These are phyloP conservation scores for Aspergillus kassunensis DNA, from an alignment of 495 filamentous ascomycete species.

Conservation along the genomic window DNA sequence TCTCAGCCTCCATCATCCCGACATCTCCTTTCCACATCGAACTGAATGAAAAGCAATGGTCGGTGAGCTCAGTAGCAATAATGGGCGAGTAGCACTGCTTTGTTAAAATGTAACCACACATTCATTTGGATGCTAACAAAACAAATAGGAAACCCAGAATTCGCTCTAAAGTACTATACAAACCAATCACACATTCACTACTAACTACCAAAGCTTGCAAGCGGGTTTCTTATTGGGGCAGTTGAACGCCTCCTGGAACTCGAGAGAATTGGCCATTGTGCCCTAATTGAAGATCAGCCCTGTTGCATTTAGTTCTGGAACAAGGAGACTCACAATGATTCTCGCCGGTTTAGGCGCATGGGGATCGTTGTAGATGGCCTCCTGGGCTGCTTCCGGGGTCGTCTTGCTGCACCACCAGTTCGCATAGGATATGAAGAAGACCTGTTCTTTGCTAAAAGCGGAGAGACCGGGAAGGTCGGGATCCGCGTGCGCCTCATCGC, in stretches of 20 bases:
- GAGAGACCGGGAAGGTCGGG: conserved; percentile 60
- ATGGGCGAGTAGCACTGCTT: no score
- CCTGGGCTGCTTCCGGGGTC: conserved; percentile 52
- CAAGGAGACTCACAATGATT: conserved; percentile 44
- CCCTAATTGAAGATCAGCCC: conserved; percentile 35
- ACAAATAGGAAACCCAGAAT: no score
- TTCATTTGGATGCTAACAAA: no score
- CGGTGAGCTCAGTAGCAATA: no score
- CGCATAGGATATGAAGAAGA: conserved; percentile 66
- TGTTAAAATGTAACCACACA: no score
- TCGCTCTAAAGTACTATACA: no score
- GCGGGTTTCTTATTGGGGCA: conserved; percentile 61
- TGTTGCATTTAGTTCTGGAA: not conserved
- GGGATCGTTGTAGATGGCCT: conserved; percentile 56
- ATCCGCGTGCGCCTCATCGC: conserved; percentile 49
- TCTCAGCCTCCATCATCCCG: no score
- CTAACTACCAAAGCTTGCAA: conserved; percentile 67
- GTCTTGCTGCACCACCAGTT: conserved; percentile 68
- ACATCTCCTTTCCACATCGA: no score
- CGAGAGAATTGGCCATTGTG: conserved; percentile 62
- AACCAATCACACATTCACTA: no score
- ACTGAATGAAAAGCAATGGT: no score
- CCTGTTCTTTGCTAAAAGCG: conserved; percentile 63
- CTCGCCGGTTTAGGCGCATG: conserved; percentile 61
- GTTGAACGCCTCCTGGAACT: conserved; percentile 63